These are phyloP conservation scores for Lentinus polychrous DNA, from an alignment of 1,284 basidiomycete genomes.

Conservation along the genomic window DNA sequence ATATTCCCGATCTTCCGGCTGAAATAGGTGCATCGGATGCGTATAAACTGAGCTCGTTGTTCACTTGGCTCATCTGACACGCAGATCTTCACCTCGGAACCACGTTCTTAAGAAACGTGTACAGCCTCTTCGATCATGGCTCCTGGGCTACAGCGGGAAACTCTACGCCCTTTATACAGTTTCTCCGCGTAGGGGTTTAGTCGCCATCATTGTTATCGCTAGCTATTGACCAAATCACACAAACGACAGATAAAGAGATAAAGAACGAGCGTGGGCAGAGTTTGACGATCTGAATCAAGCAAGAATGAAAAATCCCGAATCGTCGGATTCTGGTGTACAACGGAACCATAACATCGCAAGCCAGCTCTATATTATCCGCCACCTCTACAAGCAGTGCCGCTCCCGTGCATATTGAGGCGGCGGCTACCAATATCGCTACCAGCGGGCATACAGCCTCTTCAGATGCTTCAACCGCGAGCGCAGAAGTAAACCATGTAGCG, in stretches of 20 bases:
- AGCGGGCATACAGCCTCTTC: neutral
- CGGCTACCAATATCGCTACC: neutral
- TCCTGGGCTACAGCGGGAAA: conserved; percentile 8
- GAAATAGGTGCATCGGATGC: neutral
- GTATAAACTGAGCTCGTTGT: neutral
- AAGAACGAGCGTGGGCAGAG: neutral
- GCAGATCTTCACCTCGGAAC: conserved; percentile 11
- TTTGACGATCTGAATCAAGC: neutral
- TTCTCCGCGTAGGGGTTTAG: conserved; percentile 18
- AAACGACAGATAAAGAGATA: conserved; percentile 2
- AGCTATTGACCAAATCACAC: too few species aligned
- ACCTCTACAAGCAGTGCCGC: neutral
- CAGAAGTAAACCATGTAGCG: neutral
- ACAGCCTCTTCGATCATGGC: conserved; percentile 17
- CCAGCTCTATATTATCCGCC: too few species aligned
- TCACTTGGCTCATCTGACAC: neutral
- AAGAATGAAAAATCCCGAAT: neutral
- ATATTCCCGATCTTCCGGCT: too few species aligned
- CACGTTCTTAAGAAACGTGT: conserved; percentile 17
- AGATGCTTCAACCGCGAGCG: neutral
- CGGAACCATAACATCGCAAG: neutral
- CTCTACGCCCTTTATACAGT: conserved; percentile 12
- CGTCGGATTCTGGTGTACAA: neutral
- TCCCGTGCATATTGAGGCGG: neutral
- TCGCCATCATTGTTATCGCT: too few species aligned